Base-by-base conservation (phyloP, 768 basidiomycete genomes). In the Galerina sulciceps region DNA sequence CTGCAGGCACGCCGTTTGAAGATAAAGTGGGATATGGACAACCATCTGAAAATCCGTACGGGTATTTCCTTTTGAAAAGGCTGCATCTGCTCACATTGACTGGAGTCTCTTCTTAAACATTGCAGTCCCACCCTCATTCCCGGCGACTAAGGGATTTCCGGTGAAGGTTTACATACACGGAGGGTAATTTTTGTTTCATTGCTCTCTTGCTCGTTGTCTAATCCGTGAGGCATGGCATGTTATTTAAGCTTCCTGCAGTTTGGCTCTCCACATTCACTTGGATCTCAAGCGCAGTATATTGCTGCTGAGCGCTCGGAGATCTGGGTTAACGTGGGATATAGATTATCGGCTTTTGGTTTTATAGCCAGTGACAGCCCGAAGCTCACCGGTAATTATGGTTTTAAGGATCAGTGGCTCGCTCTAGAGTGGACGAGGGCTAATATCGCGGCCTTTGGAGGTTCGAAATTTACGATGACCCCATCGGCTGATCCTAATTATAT, bases 341-440 rank as follows among this genome's bases (percentile, higher is more conserved):
- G 90, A 18, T 75, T 93, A 13, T 90, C 89, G 0, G 89, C 82
- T 1, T 89, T 92, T 64, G 91, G 91, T 0, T 93, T 91, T 66
- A 74, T 93, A 18, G 90, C 89, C 0, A 81, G 80, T 61, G 86
- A 88, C 44, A 70, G 82, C 57, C 89, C 88, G 11, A 67, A 73
- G 41, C 68, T 93, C 45, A 75, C 76, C 14, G 91, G 91, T 2
- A 93, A 93, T 65, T 93, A 87, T 68, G 90, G 91, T 0, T 93
- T 93, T 76, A 92, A 91, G 71, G 91, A 93, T 65, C 89, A 90
- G 65, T 92, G 90, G 90, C 66, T 89, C 17, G 90, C 86, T 0
- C 66, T 92, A n/a, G 75, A 82, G 63, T 92, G 90, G 90, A 75
- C 92, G 22, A 82, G 76, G 45, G 81, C 81, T 15, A 89, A 92